Conservation (phyloP, 1,284 basidiomycete species). For the Microbotryum silenes-acaulis region DNA sequence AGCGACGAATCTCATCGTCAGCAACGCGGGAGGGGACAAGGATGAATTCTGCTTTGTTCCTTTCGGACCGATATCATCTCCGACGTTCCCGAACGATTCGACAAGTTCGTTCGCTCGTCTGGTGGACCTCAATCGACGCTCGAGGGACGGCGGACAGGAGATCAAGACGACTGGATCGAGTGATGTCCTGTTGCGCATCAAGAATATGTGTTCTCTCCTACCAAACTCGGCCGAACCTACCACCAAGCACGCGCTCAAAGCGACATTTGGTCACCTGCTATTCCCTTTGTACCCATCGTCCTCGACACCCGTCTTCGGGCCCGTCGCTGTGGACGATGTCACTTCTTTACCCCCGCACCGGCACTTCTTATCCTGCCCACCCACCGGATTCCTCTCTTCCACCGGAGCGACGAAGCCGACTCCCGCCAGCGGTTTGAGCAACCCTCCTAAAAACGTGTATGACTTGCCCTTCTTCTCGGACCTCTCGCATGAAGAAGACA, state of each 20-base stretch:
- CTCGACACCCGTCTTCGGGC: conserved; percentile 11
- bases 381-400: conserved; percentile 3
- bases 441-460: neutral
- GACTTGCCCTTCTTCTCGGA: neutral
- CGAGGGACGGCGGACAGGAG: neutral
- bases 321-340: neutral
- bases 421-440: no score
- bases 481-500: no score
- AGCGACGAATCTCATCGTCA: neutral
- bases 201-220: neutral
- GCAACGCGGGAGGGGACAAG: neutral
- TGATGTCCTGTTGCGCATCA: neutral
- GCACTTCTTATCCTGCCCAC: neutral
- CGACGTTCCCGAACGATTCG: conserved; percentile 9
- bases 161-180: neutral
- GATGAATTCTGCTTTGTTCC: no score
- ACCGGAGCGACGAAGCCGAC: neutral
- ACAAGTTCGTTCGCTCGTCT: neutral
- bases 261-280: conserved; percentile 19
- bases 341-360: neutral
- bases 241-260: conserved; percentile 9
- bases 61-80: no score
- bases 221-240: neutral
- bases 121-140: neutral
- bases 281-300: conserved; percentile 17